phyloP scores from a whole-genome alignment of 495 filamentous ascomycete genomes.

The Talaromyces adpressus region DNA sequence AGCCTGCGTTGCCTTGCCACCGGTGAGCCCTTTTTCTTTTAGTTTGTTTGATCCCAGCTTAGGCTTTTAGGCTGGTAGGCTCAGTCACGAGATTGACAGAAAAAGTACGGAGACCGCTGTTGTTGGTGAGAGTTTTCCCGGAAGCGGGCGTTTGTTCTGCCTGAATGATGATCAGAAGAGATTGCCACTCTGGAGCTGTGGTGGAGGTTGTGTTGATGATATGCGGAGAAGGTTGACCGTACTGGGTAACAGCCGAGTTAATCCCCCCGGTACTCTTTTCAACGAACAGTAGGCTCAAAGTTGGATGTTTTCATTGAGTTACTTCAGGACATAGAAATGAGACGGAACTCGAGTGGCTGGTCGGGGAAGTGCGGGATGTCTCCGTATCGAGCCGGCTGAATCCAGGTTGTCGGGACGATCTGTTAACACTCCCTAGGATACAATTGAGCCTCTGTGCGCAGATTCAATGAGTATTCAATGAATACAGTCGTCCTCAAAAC shows the following conservation, averaged over 20 bases:
- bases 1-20: neutral
- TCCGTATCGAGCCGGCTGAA: neutral
- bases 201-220: neutral
- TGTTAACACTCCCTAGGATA: neutral
- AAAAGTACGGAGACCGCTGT: neutral
- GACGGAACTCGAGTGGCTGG: neutral
- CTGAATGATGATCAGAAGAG: neutral
- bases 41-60: no score
- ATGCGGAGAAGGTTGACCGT: neutral
- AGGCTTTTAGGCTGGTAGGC: neutral
- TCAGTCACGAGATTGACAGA: neutral
- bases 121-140: neutral
- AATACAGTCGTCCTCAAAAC: neutral
- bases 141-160: neutral
- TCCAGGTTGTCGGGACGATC: slow-evolving; percentile 3
- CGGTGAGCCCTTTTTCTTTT: neutral
- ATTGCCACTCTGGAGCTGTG: neutral
- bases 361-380: neutral
- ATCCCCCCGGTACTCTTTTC: neutral
- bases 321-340: no score
- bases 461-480: neutral
- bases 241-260: neutral
- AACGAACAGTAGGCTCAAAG: neutral
- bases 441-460: no score
- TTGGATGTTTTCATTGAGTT: neutral